A percentile compares a stretch with the other conserved stretches of the same genome.
phyloP scores from a whole-genome alignment of 176 grass and related monocot genomes.

The Secale cereale region DNA sequence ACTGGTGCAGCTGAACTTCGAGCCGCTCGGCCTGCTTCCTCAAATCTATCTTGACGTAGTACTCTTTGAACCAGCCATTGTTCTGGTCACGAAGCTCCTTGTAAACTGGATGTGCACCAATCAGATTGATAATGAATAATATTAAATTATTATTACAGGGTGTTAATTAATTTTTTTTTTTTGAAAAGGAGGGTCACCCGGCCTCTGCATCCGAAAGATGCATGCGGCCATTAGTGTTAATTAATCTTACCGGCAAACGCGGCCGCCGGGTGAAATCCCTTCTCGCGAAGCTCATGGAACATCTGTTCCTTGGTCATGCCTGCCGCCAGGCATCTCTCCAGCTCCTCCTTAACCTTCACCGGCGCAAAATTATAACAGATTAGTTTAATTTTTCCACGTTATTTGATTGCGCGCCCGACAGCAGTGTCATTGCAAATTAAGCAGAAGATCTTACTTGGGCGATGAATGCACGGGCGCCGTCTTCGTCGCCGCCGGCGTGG shows the following conservation, averaged over 20 bases:
- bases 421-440: not conserved
- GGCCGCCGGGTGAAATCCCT: not conserved
- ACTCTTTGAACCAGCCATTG: not conserved
- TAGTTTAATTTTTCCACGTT: not conserved
- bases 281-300: not conserved
- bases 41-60: slow-evolving; percentile 4
- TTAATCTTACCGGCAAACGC: slow-evolving; percentile 6
- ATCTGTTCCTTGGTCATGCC: slow-evolving; percentile 17
- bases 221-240: too few relatives aligned
- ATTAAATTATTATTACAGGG: not conserved
- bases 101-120: not conserved
- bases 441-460: not conserved
- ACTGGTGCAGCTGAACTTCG: not conserved
- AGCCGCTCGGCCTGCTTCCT: not conserved
- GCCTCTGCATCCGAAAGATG: too few relatives aligned
- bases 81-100: not conserved
- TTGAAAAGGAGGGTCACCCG: too few relatives aligned
- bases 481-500: not conserved
- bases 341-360: slow-evolving; percentile 7
- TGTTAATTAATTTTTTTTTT: too few relatives aligned
- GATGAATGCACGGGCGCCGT: not conserved
- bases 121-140: not conserved
- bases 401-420: not conserved
- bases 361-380: not conserved
- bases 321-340: not conserved